Evolutionary conservation across 1,284 basidiomycete genomes (phyloP).

Genomic region (Malassezia japonica): DNA sequence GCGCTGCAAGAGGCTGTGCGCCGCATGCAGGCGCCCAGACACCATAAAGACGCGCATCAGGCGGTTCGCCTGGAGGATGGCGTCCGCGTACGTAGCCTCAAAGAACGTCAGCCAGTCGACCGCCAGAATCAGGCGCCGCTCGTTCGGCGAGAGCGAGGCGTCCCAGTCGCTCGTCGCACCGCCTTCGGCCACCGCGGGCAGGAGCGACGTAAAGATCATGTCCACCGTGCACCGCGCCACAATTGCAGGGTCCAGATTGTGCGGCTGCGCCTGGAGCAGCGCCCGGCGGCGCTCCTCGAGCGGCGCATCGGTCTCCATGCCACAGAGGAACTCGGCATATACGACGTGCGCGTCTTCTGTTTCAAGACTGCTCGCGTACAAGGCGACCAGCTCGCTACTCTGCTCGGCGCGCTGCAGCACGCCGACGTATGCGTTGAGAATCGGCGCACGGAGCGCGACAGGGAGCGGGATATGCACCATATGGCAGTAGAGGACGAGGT

Average conservation of each 20-base stretch:
- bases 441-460: constrained; percentile 61
- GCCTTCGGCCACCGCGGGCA: constrained; percentile 49
- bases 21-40: constrained; percentile 36
- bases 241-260: constrained; percentile 68
- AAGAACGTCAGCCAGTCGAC: constrained; percentile 88
- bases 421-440: constrained; percentile 78
- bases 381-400: constrained; percentile 68
- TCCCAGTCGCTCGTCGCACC: constrained; percentile 4
- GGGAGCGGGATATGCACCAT: constrained; percentile 57
- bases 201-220: constrained; percentile 53
- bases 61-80: constrained; percentile 39
- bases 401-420: constrained; percentile 66
- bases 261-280: constrained; percentile 66
- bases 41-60: constrained; percentile 36
- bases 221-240: constrained; percentile 76
- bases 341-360: constrained; percentile 75
- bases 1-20: constrained; percentile 31
- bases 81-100: constrained; percentile 35
- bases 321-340: constrained; percentile 74
- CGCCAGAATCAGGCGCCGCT: constrained; percentile 62
- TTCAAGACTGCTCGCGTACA: constrained; percentile 86
- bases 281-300: constrained; percentile 63
- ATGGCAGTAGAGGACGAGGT: constrained; percentile 80
- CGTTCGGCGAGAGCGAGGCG: constrained; percentile 15
- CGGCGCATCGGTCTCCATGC: constrained; percentile 62